These are phyloP conservation scores for Blastocystis sp. DNA, from an alignment of 352 stramenopile species.

Conservation along the genomic window DNA sequence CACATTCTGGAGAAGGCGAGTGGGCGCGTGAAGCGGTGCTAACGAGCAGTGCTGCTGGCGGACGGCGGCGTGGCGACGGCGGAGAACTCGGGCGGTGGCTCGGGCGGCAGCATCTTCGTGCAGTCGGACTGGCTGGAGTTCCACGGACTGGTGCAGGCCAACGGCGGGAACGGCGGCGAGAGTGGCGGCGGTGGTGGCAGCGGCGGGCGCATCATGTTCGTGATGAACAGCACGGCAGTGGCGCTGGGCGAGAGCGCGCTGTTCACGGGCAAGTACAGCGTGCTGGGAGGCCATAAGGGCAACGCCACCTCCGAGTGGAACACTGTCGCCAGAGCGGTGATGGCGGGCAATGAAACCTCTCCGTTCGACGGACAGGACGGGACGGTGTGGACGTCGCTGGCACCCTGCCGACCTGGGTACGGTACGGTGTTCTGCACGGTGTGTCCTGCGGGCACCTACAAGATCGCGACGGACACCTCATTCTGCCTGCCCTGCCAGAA, in stretches of 20 bases:
- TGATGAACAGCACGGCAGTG: constrained; percentile 1
- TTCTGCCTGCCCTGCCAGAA: constrained; percentile 15
- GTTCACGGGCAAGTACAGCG: constrained; percentile 17
- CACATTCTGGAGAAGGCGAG: not conserved
- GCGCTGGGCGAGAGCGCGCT: not conserved
- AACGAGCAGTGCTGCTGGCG: not conserved
- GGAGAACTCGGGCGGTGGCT: constrained; percentile 21
- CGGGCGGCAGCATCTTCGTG: constrained; percentile 25
- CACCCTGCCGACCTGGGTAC: constrained; percentile 16
- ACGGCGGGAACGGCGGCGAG: constrained; percentile 22
- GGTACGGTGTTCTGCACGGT: constrained; percentile 42
- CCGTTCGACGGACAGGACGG: constrained; percentile 20
- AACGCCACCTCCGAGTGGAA: not conserved
- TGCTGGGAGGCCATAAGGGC: not conserved
- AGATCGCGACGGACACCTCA: constrained; percentile 24
- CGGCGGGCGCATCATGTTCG: constrained; percentile 46
- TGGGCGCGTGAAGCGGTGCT: not conserved
- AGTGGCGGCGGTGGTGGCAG: constrained; percentile 19
- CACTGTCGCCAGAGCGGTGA: not conserved
- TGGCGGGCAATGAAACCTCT: no score
- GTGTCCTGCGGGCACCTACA: constrained; percentile 47
- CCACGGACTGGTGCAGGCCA: not conserved
- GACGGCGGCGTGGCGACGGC: not conserved
- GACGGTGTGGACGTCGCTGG: constrained; percentile 62
- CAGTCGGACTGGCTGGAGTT: not conserved